A percentile compares a stretch with the other conserved stretches of the same genome.
Evolutionary conservation across 208 protist genomes (phyloP).

Genomic region (Strigomonas galati): DNA sequence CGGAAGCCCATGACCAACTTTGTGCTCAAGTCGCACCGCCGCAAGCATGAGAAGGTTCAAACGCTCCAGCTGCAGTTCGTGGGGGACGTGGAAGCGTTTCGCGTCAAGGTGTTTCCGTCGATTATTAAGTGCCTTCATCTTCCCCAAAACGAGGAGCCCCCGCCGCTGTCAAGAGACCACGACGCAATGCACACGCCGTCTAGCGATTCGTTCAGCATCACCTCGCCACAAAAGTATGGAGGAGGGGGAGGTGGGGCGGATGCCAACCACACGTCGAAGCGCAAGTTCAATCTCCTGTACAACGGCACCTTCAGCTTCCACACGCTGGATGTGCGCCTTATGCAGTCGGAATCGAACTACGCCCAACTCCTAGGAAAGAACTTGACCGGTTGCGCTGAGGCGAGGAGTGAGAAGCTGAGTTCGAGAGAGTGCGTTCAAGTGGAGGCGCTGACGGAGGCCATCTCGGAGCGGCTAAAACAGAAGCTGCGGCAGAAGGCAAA

Average conservation of each 20-base stretch:
- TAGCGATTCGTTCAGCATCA: not conserved
- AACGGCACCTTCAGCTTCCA: conserved; percentile 70
- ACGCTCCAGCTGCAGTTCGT: conserved; percentile 47
- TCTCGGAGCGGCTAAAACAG: conserved; percentile 46
- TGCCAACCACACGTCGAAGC: conserved; percentile 1
- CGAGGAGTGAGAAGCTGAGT: conserved; percentile 45
- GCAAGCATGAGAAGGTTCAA: conserved; percentile 23
- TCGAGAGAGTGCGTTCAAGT: conserved; percentile 84
- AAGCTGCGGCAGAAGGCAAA: conserved; percentile 46
- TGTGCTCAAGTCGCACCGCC: conserved; percentile 37
- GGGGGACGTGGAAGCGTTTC: conserved; percentile 39
- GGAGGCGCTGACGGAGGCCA: conserved; percentile 68
- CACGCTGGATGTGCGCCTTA: conserved; percentile 47
- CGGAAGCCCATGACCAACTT: conserved; percentile 49
- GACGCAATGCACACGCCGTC: not conserved
- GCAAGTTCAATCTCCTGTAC: conserved; percentile 37
- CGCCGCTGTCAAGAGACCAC: not conserved
- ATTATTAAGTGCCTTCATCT: conserved; percentile 4
- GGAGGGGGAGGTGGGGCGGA: not conserved
- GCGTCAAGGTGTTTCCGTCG: conserved; percentile 7
- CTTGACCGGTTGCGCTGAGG: conserved; percentile 61
- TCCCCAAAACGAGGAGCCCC: not conserved
- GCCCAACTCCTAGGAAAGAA: conserved; percentile 53
- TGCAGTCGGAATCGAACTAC: conserved; percentile 68
- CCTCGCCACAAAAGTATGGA: not conserved